phyloP scores from a whole-genome alignment of 768 basidiomycete genomes.

The Mycena rosella region DNA sequence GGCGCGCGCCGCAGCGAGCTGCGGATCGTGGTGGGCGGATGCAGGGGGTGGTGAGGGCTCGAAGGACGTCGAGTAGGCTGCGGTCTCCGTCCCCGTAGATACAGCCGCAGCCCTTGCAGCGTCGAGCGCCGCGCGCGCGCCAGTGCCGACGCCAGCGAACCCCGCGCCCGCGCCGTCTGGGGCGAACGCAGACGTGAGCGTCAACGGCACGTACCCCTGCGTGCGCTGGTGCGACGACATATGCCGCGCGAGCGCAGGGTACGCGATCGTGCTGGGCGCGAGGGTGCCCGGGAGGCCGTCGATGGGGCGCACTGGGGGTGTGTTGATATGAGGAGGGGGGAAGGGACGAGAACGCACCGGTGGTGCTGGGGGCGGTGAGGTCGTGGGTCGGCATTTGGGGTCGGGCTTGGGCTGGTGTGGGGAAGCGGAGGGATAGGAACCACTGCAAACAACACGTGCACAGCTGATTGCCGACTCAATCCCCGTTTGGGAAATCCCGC shows the following conservation, averaged over 20 bases:
- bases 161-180: not conserved
- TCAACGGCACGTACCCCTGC: slow-evolving; percentile 26
- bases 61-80: slow-evolving; percentile 3
- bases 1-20: not conserved
- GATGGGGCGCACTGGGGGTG: no score
- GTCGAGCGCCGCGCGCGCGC: not conserved
- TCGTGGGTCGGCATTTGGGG: no score
- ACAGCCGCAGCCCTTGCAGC: slow-evolving; percentile 19
- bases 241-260: not conserved
- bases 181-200: slow-evolving; percentile 3
- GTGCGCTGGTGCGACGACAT: slow-evolving; percentile 3
- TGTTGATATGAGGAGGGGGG: no score
- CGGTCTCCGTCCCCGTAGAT: not conserved
- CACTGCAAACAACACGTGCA: no score
- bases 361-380: no score
- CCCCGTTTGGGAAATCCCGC: no score
- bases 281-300: no score
- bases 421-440: no score
- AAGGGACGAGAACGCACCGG: no score
- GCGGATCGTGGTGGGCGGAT: not conserved
- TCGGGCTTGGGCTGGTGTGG: no score
- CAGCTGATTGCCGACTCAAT: no score
- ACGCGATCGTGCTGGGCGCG: no score
- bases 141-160: not conserved
- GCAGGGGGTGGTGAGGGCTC: not conserved